phyloP scores from a whole-genome alignment of 805 yeast genomes.

The Starmerella floris region DNA sequence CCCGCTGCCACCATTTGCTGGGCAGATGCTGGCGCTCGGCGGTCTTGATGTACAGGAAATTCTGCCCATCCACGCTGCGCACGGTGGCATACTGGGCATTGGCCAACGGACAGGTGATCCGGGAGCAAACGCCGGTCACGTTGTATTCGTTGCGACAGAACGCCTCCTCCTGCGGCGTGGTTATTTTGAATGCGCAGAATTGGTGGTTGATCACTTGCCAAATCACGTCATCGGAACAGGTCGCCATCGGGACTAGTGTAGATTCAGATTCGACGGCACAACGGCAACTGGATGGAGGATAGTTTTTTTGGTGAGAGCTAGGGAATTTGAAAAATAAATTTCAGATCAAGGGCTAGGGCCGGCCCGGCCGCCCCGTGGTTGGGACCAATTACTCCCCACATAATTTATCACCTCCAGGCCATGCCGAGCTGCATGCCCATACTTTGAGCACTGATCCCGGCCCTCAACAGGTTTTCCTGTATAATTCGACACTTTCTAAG shows the following conservation, averaged over 20 bases:
- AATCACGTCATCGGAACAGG: constrained; percentile 61
- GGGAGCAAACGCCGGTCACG: constrained; percentile 82
- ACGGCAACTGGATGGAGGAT: no score
- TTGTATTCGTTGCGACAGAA: constrained; percentile 95
- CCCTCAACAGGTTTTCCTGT: no score
- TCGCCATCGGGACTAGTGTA: no score
- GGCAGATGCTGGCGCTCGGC: constrained; percentile 97
- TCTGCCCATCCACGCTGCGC: constrained; percentile 26
- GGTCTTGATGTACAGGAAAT: constrained; percentile 69
- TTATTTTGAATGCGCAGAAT: constrained; percentile 87
- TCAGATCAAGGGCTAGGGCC: neutral
- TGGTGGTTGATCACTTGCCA: constrained; percentile 96
- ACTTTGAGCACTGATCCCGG: no score
- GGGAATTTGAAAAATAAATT: neutral
- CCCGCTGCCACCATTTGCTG: constrained; percentile 85
- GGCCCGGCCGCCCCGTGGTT: neutral
- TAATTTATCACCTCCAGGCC: no score
- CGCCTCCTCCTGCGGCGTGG: constrained; percentile 71
- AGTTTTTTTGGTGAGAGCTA: no score
- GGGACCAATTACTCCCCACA: neutral
- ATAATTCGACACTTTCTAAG: no score
- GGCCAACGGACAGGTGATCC: constrained; percentile 94
- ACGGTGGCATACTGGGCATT: constrained; percentile 34
- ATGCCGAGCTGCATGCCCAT: no score
- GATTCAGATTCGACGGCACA: neutral